Percentiles rank a stretch among this genome's conserved stretches.
Evolutionary conservation across 257 asterid genomes (phyloP).

Genomic region (Solanum chilense): DNA sequence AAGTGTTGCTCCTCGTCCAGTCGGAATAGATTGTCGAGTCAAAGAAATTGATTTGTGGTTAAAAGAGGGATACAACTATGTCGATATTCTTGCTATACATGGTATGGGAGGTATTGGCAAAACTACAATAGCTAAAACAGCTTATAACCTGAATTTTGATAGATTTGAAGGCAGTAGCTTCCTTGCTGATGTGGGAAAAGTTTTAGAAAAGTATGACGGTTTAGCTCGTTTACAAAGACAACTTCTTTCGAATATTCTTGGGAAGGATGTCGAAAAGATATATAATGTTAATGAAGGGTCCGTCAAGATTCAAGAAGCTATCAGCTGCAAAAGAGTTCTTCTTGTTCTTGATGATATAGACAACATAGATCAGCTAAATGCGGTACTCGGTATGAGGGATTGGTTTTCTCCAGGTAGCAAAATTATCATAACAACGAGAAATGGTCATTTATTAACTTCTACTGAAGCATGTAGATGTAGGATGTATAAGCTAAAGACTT

Average conservation of each 20-base stretch:
- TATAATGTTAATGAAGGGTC: not conserved
- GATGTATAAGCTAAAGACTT: not conserved
- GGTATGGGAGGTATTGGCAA: constrained; percentile 9
- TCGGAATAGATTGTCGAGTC: constrained; percentile 1
- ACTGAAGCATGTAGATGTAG: not conserved
- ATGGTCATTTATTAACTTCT: not conserved
- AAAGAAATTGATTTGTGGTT: not conserved
- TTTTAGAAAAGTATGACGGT: not conserved
- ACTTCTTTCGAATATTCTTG: constrained; percentile 1
- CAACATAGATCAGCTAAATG: not conserved
- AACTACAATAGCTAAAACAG: constrained; percentile 1
- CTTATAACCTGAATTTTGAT: not conserved
- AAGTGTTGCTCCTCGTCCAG: not conserved
- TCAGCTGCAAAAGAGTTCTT: not conserved
- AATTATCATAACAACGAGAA: constrained; percentile 5
- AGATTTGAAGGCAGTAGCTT: constrained; percentile 5
- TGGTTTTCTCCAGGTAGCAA: constrained; percentile 7
- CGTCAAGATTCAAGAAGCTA: not conserved
- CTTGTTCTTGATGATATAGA: constrained; percentile 6
- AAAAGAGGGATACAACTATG: not conserved
- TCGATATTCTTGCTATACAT: not conserved
- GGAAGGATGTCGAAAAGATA: not conserved
- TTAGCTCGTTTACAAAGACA: constrained; percentile 2
- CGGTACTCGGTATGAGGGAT: not conserved
- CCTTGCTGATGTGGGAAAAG: constrained; percentile 1